These are phyloP conservation scores for Aspergillus nomiae DNA, from an alignment of 2,329 filamentous ascomycete genomes.

Conservation along the genomic window DNA sequence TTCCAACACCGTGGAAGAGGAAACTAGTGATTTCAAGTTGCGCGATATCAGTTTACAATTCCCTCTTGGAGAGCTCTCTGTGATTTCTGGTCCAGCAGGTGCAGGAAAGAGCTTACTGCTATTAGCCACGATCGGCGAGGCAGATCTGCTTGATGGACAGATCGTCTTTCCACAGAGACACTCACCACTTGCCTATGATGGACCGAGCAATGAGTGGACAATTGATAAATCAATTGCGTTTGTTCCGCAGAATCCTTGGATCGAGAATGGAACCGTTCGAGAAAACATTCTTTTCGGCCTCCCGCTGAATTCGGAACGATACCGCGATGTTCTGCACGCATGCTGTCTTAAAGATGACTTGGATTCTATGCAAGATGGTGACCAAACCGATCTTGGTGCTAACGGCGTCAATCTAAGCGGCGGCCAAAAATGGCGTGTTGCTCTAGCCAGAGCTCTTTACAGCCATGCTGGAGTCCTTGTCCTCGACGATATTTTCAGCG, in stretches of 20 bases:
- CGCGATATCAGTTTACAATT: conserved; percentile 66
- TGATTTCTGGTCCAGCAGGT: conserved; percentile 76
- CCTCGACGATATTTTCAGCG: conserved; percentile 77
- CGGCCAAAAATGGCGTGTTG: conserved; percentile 78
- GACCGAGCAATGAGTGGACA: conserved; percentile 66
- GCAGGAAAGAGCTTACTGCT: conserved; percentile 75
- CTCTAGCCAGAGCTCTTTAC: conserved; percentile 74
- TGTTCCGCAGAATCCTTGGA: conserved; percentile 77
- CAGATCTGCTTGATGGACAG: conserved; percentile 65
- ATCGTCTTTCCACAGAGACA: conserved; percentile 60
- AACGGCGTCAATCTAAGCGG: conserved; percentile 81
- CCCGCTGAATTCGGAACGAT: conserved; percentile 65
- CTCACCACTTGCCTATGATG: conserved; percentile 46
- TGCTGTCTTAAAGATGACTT: conserved; percentile 75
- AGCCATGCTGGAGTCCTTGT: conserved; percentile 72
- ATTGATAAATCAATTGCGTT: conserved; percentile 69
- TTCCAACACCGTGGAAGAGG: conserved; percentile 58
- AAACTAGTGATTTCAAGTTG: conserved; percentile 64
- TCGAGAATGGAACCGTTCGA: conserved; percentile 74
- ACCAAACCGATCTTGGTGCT: conserved; percentile 75
- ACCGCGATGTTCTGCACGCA: conserved; percentile 67
- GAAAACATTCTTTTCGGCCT: conserved; percentile 78
- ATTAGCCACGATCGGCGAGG: conserved; percentile 72
- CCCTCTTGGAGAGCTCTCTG: conserved; percentile 67
- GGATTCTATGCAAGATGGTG: conserved; percentile 71